phyloP scores from a whole-genome alignment of 2,329 filamentous ascomycete species.

The Daldinia sp. region DNA sequence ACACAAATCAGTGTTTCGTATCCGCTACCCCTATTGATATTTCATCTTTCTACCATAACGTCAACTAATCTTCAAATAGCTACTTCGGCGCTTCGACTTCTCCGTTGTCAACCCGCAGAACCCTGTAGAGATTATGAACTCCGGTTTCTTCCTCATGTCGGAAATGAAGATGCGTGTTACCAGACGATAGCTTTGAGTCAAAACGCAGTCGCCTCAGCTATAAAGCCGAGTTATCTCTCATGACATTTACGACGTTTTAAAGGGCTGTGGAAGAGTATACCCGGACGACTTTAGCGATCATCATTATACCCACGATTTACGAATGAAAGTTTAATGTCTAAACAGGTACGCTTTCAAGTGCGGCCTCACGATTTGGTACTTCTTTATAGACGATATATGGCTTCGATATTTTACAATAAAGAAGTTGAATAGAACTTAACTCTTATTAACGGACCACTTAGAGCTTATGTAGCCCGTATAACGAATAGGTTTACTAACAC shows the following conservation, averaged over 20 bases:
- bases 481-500: background rate
- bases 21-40: background rate
- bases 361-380: too few relatives aligned
- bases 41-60: background rate
- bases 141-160: constrained; percentile 36
- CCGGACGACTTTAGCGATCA: background rate
- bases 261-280: background rate
- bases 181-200: background rate
- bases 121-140: constrained; percentile 32
- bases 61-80: constrained; percentile 11
- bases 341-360: too few relatives aligned
- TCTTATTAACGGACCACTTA: background rate
- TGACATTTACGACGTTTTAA: background rate
- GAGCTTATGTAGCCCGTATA: background rate
- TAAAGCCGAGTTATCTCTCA: background rate
- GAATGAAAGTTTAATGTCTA: too few relatives aligned
- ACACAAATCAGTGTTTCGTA: background rate
- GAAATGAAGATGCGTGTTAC: constrained; percentile 37
- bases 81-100: constrained; percentile 37
- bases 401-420: background rate
- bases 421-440: background rate
- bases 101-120: constrained; percentile 32
- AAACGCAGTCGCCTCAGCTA: too few relatives aligned
- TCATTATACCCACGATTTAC: too few relatives aligned
- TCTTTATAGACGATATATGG: background rate